Conservation (phyloP, 2,329 filamentous ascomycete genomes). For the Pseudopithomyces maydicus region DNA sequence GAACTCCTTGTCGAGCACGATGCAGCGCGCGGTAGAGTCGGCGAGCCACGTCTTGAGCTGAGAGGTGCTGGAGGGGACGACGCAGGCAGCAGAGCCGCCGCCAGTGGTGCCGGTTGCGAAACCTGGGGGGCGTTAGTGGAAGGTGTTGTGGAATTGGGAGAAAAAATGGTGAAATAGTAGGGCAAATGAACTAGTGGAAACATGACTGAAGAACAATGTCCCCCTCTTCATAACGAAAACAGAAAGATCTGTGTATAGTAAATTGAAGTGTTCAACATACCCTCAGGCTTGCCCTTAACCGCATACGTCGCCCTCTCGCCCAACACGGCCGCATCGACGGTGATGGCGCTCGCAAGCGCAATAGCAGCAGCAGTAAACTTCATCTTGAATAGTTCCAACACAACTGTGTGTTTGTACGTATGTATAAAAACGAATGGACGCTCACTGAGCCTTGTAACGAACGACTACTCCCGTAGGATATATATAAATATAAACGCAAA, state of each 20-base stretch:
- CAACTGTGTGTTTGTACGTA: no score
- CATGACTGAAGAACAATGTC: no score
- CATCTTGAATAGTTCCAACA: constrained; percentile 24
- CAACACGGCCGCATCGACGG: constrained; percentile 22
- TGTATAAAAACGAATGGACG: no score
- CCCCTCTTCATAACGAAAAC: no score
- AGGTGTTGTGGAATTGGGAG: neutral
- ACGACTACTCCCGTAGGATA: neutral
- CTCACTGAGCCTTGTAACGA: constrained; percentile 5
- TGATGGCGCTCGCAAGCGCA: constrained; percentile 20
- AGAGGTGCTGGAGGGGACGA: constrained; percentile 58
- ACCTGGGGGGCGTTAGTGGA: neutral
- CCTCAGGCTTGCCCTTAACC: constrained; percentile 49
- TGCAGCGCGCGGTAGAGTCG: constrained; percentile 59
- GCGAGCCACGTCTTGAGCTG: constrained; percentile 65
- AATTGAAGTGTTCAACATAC: constrained; percentile 18
- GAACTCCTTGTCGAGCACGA: constrained; percentile 61
- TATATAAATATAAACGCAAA: no score
- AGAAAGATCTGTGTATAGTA: no score
- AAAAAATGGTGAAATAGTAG: no score
- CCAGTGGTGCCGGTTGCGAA: constrained; percentile 63
- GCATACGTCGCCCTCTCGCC: constrained; percentile 23
- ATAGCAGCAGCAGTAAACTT: constrained; percentile 22
- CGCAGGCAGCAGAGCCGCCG: constrained; percentile 60
- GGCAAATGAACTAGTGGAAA: no score